Base-by-base conservation (phyloP, 805 yeast genomes). In the Sugiyamaella americana region DNA sequence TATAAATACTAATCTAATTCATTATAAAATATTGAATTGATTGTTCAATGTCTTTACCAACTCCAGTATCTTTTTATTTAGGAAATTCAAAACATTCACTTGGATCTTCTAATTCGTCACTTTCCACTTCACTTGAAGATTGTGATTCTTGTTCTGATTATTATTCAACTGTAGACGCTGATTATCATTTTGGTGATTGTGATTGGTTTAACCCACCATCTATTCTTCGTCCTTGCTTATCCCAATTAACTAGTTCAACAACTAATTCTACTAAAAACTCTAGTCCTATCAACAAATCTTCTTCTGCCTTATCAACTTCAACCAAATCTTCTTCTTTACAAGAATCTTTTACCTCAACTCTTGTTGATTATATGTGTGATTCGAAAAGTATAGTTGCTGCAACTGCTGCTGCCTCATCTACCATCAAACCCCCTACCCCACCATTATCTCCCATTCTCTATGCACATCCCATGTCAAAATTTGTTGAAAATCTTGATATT, bases 401-500 rank as follows among this genome's bases (percentile, higher is more conserved):
- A 13, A 8, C 32, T 8, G 13, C 32, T 8, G 8, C 32, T 8
- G 19, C 24, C 3, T 11, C 18, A 21, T 4, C 5, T 16, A 16
- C 22, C 44, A n/a, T 20, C 16, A 18, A 37, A 23, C 43, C 50
- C 3, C 40, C 43, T 6, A 37, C 50, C 16, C 50, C 47, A 13
- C 50, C 50, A 2, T 22, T 29, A 32, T 42, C 50, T 5, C 50
- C 50, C 17, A 46, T 42, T 5, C 30, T 45, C 11, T 47, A 37
- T 10, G 41, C 50, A 11, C 41, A 30, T 18, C 41, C 46, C 13
- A 21, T 19, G 40, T 46, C 44, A 24, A 43, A 43, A 22, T 40
- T 41, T 26, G 23, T 32, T 21, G 49, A 46, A 29, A 36, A 46
- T 19, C 16, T 40, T 18, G 49, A 41, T 5, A 20, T 40, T 18